phyloP scores from a whole-genome alignment of 164 flowering plant species.

The Piper longum region DNA sequence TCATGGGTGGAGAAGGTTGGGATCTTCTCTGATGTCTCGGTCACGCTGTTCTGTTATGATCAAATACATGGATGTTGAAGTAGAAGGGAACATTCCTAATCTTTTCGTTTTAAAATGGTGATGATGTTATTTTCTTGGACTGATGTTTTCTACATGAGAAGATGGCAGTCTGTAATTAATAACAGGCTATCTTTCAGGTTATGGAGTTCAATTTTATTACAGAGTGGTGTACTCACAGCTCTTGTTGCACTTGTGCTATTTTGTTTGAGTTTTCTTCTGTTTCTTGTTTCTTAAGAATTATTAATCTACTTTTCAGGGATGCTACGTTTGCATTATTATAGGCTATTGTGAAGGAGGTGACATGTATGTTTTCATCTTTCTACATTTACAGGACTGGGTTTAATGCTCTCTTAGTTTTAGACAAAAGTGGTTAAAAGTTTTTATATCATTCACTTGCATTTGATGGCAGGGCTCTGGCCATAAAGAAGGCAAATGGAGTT shows the following conservation, averaged over 20 bases:
- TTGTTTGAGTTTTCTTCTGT: not conserved
- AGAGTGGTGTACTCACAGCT: not conserved
- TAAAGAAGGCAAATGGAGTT: slow-evolving; percentile 61
- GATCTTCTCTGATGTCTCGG: not conserved
- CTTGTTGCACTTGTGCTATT: too few relatives aligned
- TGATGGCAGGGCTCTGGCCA: slow-evolving; percentile 62
- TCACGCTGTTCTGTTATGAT: not conserved
- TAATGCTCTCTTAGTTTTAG: not conserved
- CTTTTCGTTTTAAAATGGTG: too few relatives aligned
- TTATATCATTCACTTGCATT: slow-evolving; percentile 1
- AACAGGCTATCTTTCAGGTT: not conserved
- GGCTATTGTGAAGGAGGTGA: slow-evolving; percentile 97
- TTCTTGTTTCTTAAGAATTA: not conserved
- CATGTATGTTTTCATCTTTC: slow-evolving; percentile 46
- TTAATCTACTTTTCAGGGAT: slow-evolving; percentile 45
- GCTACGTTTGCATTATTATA: slow-evolving; percentile 91
- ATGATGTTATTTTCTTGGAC: not conserved
- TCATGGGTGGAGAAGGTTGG: slow-evolving; percentile 99
- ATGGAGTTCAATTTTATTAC: too few relatives aligned
- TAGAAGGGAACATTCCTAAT: not conserved
- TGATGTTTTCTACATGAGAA: not conserved
- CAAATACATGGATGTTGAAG: not conserved
- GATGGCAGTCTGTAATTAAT: not conserved
- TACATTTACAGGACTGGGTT: not conserved
- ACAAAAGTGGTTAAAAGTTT: not conserved